These are phyloP conservation scores for Nemophila menziesii DNA, from an alignment of 257 asterid genomes.

Conservation along the genomic window DNA sequence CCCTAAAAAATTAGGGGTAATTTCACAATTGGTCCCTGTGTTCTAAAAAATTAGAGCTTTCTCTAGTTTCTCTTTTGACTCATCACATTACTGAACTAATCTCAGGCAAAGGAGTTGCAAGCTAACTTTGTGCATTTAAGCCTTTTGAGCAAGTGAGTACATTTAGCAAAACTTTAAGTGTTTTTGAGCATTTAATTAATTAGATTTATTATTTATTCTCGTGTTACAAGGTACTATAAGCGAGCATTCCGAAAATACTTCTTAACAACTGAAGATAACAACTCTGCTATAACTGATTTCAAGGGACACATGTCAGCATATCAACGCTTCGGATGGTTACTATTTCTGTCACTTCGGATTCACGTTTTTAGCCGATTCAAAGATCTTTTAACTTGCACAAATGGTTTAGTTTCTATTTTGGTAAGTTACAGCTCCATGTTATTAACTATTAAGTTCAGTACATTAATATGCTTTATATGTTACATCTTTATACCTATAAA, in stretches of 20 bases:
- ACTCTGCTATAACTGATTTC: conserved; percentile 20
- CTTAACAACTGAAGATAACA: conserved; percentile 39
- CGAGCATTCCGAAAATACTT: conserved; percentile 67
- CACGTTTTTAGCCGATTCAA: conserved; percentile 60
- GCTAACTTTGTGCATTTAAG: conserved; percentile 66
- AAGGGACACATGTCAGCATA: conserved; percentile 28
- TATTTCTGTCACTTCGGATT: conserved; percentile 72
- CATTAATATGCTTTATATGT: not conserved
- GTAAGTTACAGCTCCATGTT: conserved; percentile 35
- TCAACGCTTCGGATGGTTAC: conserved; percentile 94
- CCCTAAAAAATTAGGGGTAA: not conserved
- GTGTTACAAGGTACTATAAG: conserved; percentile 56
- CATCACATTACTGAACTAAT: conserved; percentile 12
- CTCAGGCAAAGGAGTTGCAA: conserved; percentile 80
- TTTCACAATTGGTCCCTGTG: not conserved
- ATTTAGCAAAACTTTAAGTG: conserved; percentile 1
- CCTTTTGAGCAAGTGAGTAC: conserved; percentile 77
- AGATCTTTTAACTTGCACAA: conserved; percentile 82
- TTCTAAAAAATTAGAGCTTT: conserved; percentile 1
- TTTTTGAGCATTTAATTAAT: no score
- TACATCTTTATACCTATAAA: not conserved
- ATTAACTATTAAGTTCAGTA: conserved; percentile 7
- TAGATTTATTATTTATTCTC: conserved; percentile 6
- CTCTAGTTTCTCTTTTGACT: not conserved
- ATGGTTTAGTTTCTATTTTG: conserved; percentile 76